A percentile compares a stretch with the other conserved stretches of the same genome.
Conservation (phyloP, 768 basidiomycete genomes). For the Termitomyces sp. region DNA sequence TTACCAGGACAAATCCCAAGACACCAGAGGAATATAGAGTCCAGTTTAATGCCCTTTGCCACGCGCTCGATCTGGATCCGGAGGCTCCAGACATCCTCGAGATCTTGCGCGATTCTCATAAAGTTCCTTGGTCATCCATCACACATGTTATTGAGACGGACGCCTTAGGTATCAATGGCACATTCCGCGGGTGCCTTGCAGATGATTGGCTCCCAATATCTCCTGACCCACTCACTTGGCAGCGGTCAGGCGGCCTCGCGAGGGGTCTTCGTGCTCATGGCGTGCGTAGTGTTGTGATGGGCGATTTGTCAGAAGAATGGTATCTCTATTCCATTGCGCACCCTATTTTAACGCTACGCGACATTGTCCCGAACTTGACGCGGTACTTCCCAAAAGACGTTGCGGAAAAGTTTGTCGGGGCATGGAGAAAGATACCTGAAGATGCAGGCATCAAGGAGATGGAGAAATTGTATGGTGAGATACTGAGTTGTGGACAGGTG, state of each 20-base stretch:
- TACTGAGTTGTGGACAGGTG: slow-evolving; percentile 58
- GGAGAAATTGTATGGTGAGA: slow-evolving; percentile 46
- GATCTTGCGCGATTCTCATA: slow-evolving; percentile 41
- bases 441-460: slow-evolving; percentile 37
- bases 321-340: slow-evolving; percentile 71
- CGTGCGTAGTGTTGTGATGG: slow-evolving; percentile 55
- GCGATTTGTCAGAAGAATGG: slow-evolving; percentile 73
- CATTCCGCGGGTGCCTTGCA: slow-evolving; percentile 64
- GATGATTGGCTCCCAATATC: slow-evolving; percentile 48
- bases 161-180: slow-evolving; percentile 47
- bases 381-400: slow-evolving; percentile 53
- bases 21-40: slow-evolving; percentile 49
- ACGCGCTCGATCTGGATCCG: slow-evolving; percentile 49
- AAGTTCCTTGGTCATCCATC: slow-evolving; percentile 44
- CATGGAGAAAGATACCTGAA: slow-evolving; percentile 35
- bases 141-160: slow-evolving; percentile 55
- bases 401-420: slow-evolving; percentile 36
- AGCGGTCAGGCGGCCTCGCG: slow-evolving; percentile 56
- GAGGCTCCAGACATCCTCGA: slow-evolving; percentile 40
- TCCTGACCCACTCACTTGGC: slow-evolving; percentile 63
- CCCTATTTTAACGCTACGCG: slow-evolving; percentile 40
- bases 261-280: slow-evolving; percentile 48
- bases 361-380: slow-evolving; percentile 51
- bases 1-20: slow-evolving; percentile 46
- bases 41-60: slow-evolving; percentile 62